Conservation (phyloP, 257 asterid genomes). For the Cordia subcordata region DNA sequence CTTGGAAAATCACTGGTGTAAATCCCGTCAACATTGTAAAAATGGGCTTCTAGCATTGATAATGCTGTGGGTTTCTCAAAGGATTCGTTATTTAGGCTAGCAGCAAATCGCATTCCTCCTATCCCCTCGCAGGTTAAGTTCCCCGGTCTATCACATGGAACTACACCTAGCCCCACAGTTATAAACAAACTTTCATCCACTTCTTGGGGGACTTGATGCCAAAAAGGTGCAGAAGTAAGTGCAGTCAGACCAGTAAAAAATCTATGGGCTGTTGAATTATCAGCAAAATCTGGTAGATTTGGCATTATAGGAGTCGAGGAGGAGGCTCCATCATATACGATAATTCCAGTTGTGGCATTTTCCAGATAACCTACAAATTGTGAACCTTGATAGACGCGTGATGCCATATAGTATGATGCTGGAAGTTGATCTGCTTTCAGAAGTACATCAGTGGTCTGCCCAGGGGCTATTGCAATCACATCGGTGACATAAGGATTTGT, state of each 20-base stretch:
- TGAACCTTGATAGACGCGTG: slow-evolving; percentile 33
- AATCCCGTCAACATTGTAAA: slow-evolving; percentile 9
- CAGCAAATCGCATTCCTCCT: slow-evolving; percentile 29
- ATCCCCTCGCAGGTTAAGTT: slow-evolving; percentile 33
- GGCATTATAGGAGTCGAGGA: slow-evolving; percentile 37
- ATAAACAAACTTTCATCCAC: slow-evolving; percentile 31
- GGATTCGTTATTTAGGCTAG: slow-evolving; percentile 53
- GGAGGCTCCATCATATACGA: slow-evolving; percentile 25
- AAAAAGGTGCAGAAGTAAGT: no score
- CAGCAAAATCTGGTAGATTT: slow-evolving; percentile 27
- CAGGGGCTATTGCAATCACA: slow-evolving; percentile 46
- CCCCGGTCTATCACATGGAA: slow-evolving; percentile 34
- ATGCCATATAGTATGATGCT: slow-evolving; percentile 51
- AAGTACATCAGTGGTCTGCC: slow-evolving; percentile 56
- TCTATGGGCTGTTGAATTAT: slow-evolving; percentile 6
- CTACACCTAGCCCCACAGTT: slow-evolving; percentile 37
- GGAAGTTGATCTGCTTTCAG: slow-evolving; percentile 33
- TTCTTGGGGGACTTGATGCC: no score
- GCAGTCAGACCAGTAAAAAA: no score
- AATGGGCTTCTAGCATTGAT: slow-evolving; percentile 50
- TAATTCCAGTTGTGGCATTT: slow-evolving; percentile 43
- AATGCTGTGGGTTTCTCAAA: slow-evolving; percentile 36
- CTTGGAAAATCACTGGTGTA: slow-evolving; percentile 42
- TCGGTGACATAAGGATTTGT: slow-evolving; percentile 46
- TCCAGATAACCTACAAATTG: slow-evolving; percentile 12